Conservation (phyloP, 2,329 filamentous ascomycete genomes). For the Fusarium virguliforme region DNA sequence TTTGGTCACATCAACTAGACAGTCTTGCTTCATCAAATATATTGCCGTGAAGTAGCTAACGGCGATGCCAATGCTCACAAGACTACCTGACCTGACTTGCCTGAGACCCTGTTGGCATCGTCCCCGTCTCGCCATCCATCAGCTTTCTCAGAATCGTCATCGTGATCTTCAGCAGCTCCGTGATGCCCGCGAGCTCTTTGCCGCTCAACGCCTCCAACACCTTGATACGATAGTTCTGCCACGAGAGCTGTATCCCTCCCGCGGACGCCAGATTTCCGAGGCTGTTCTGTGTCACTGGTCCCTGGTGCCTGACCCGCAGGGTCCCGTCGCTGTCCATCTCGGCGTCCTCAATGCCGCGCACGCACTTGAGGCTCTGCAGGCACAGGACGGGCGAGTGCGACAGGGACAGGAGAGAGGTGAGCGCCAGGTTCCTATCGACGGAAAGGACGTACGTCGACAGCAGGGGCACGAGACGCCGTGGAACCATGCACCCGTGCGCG, state of each 20-base stretch:
- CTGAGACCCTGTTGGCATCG: conserved; percentile 41
- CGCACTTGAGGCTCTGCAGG: conserved; percentile 68
- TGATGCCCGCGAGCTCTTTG: conserved; percentile 76
- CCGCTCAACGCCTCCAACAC: conserved; percentile 78
- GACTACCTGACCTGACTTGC: conserved; percentile 7
- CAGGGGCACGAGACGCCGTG: conserved; percentile 61
- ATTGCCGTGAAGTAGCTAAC: background rate
- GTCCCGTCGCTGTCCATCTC: conserved; percentile 59
- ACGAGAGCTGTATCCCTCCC: conserved; percentile 77
- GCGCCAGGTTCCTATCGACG: conserved; percentile 64
- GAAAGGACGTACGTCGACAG: conserved; percentile 66
- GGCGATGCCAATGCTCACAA: background rate
- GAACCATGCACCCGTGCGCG: conserved; percentile 69
- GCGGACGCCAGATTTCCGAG: conserved; percentile 74
- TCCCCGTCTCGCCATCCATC: conserved; percentile 53
- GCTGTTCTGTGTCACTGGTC: conserved; percentile 79
- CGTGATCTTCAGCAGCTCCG: conserved; percentile 83
- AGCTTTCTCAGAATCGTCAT: conserved; percentile 80
- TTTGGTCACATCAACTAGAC: conserved; percentile 54
- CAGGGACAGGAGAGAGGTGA: conserved; percentile 70
- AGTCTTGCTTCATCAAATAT: conserved; percentile 32
- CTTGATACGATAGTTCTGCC: conserved; percentile 82
- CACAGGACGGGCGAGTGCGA: conserved; percentile 73
- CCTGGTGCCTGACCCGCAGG: conserved; percentile 70
- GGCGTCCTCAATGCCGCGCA: conserved; percentile 72